Evolutionary conservation across 345 rosid genomes (phyloP), one percentile per base, ranked within the genome.

Genomic region (Luvunga scandens): DNA sequence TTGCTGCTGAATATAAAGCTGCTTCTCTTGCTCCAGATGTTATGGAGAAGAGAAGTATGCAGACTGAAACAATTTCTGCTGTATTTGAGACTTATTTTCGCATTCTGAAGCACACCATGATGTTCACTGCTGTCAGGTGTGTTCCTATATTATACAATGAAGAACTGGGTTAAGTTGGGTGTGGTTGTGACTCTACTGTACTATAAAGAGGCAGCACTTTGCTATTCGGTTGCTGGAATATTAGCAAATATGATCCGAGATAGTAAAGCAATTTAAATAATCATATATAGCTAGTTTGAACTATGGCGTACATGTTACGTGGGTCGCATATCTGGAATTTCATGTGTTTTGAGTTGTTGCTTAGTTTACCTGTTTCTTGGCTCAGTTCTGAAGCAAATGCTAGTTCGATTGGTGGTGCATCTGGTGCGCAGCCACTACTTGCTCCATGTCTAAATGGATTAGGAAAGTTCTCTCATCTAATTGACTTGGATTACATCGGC

Each of bases 31-130:
- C 85, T 73, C 87, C 90, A 4, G 93, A 93, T 84, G 87, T 85
- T 45, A 76, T 18, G 79, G 93, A 95, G 81, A 84, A 78, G 81
- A 86, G 85, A 83, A 88, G 85, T 84, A 92, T 91, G 92, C 98
- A 97, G 77, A 80, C 93, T 5, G 99, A 86, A 69, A 84, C 89
- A 64, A 95, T 97, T 56, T 84, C 98, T 84, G 92, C 95, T 62
- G 90, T 97, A 33, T 94, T 97, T 73, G 97, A 90, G 89, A 97
- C 92, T 12, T 94, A 91, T 78, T 94, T 97, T 80, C 98, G 98
- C 50, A 86, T 97, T 78, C 85, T 94, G 87, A 94, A 86, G 86
- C 91, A 94, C 72, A 81, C 97, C 28, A 84, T 88, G 92, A 83
- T 76, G 75, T 85, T 86, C 34, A 72, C 81, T 42, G 71, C 67